A percentile compares a stretch with the other conserved stretches of the same genome.
Evolutionary conservation across 2,329 filamentous ascomycete genomes (phyloP).

Genomic region (Cryoendolithus antarcticus): DNA sequence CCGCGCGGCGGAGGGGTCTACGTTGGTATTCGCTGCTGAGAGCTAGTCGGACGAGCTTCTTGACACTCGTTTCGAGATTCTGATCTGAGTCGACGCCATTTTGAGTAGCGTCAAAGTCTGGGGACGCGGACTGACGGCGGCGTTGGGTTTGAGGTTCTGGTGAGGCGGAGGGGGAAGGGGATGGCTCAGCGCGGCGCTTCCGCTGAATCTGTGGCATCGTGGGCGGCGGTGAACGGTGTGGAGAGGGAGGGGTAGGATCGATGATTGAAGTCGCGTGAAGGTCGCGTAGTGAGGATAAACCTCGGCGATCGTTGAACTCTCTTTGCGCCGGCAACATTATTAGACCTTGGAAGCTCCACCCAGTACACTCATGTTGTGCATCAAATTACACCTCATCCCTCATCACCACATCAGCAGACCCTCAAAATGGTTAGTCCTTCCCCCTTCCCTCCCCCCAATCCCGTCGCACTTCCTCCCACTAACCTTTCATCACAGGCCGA

Average conservation of each 20-base stretch:
- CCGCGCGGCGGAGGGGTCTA: constrained; percentile 43
- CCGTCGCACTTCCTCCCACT: not conserved
- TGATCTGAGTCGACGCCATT: constrained; percentile 15
- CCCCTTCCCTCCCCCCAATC: not conserved
- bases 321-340: no score
- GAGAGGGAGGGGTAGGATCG: no score
- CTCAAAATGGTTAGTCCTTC: no score
- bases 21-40: constrained; percentile 49
- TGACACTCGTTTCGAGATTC: constrained; percentile 37
- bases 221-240: not conserved
- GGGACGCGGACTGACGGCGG: constrained; percentile 9
- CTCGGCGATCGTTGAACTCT: no score
- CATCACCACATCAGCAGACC: no score
- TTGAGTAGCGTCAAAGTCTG: constrained; percentile 11
- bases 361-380: no score
- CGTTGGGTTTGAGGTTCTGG: constrained; percentile 20
- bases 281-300: no score
- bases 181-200: constrained; percentile 18
- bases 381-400: no score
- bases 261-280: no score
- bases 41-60: constrained; percentile 50
- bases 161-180: constrained; percentile 10
- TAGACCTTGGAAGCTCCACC: no score
- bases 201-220: constrained; percentile 10
- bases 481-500: constrained; percentile 49